A percentile compares a stretch with the other conserved stretches of the same genome.
These are phyloP conservation scores for Chrysoporthe deuterocubensis DNA, from an alignment of 2,329 filamentous ascomycete genomes.

Conservation along the genomic window DNA sequence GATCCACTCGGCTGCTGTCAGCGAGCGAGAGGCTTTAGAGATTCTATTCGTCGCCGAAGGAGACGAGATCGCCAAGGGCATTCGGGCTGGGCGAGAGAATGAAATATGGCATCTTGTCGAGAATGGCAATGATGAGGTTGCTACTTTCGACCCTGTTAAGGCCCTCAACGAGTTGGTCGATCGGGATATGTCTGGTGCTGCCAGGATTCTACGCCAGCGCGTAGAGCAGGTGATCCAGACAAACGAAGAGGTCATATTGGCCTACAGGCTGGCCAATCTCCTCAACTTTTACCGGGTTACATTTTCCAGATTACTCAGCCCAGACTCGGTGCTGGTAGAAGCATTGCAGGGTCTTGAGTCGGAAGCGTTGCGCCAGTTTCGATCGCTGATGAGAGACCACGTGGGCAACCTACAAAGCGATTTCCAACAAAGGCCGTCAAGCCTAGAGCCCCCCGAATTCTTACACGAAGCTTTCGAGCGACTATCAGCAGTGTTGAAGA, in stretches of 20 bases:
- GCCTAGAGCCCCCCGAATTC: slow-evolving; percentile 80
- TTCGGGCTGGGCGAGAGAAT: slow-evolving; percentile 78
- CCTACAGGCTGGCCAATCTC: slow-evolving; percentile 89
- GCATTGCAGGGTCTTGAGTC: slow-evolving; percentile 71
- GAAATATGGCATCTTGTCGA: slow-evolving; percentile 80
- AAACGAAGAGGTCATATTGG: slow-evolving; percentile 85
- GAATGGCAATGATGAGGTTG: slow-evolving; percentile 52
- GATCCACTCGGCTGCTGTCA: slow-evolving; percentile 92
- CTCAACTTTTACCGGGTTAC: slow-evolving; percentile 87
- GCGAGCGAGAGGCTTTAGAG: slow-evolving; percentile 90
- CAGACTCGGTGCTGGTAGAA: slow-evolving; percentile 70
- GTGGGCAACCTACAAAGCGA: slow-evolving; percentile 75
- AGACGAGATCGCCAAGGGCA: slow-evolving; percentile 81
- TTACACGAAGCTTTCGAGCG: slow-evolving; percentile 79
- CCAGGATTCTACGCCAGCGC: slow-evolving; percentile 82
- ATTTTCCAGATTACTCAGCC: slow-evolving; percentile 77
- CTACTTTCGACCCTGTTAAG: slow-evolving; percentile 76
- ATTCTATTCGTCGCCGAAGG: slow-evolving; percentile 89
- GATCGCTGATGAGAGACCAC: slow-evolving; percentile 78
- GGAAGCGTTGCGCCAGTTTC: slow-evolving; percentile 82
- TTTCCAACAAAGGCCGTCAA: slow-evolving; percentile 69
- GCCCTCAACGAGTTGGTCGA: slow-evolving; percentile 87
- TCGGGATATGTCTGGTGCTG: slow-evolving; percentile 79
- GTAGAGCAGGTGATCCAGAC: slow-evolving; percentile 91
- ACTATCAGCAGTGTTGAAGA: slow-evolving; percentile 78